Base-by-base conservation (phyloP, 768 basidiomycete genomes). In the Rhodotorula graminis region DNA sequence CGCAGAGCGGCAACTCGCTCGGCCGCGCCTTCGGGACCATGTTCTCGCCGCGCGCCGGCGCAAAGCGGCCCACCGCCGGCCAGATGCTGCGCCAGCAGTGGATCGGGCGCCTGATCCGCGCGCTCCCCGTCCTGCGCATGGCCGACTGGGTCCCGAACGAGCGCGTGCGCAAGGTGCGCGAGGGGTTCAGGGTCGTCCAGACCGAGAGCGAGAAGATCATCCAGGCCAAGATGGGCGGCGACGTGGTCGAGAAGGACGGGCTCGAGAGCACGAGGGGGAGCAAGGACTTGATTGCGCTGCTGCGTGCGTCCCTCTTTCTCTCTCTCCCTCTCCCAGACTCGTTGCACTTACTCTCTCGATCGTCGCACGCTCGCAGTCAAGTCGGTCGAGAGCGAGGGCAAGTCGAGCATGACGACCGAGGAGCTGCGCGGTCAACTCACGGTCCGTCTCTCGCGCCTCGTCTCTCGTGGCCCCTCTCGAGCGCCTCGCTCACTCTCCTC, bases 171-270 rank as follows among this genome's bases (percentile, higher is more conserved):
- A 25, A 46, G 14, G 58, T 69, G 15, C 21, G 57, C 11, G 31
- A 58, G 40, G 71, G 70, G 16, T 73, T 76, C 49, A 50, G 27
- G 19, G 68, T 67, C 50, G 65, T 79, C 25, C 61, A 73, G 64
- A 44, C 37, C 46, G 78, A 77, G 70, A 64, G 72, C 15, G 18
- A 42, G 21, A 72, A 72, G 46, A 75, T 79, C 61, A 64, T 79
- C 31, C 59, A 68, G 62, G 61, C 47, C 53, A 76, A 72, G 65
- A 49, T 55, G 46, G 55, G 47, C 3, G 55, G 47, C 3, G 65
- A 62, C 21, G 63, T 58, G 15, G 69, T 67, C 46, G 75, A 69
- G 65, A 69, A 69, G 37, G 74, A 66, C 14, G 69, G 65, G 25
- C 0, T 74, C 6, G 73, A 67, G 27, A 60, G 71, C 40, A 42